These are phyloP conservation scores for Fusarium robinianum DNA, from an alignment of 2,329 filamentous ascomycete species.

Conservation along the genomic window DNA sequence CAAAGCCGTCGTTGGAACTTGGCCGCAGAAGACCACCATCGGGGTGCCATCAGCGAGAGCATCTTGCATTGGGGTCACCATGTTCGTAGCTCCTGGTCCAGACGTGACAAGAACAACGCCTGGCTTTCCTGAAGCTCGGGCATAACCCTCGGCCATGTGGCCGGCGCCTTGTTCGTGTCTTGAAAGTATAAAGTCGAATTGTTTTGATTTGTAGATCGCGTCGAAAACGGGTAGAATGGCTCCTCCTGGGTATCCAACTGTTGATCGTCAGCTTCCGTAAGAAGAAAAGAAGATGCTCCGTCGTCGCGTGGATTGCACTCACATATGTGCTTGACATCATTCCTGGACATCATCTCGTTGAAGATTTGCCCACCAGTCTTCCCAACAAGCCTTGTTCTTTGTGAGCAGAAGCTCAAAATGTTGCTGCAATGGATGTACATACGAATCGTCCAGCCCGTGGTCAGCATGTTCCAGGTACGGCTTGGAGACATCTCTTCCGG, in stretches of 20 bases:
- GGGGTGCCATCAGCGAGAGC: constrained; percentile 89
- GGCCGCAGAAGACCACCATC: constrained; percentile 89
- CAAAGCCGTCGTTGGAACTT: constrained; percentile 83
- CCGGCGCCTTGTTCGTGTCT: constrained; percentile 91
- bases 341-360: constrained; percentile 98
- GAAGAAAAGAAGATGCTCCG: constrained; percentile 54
- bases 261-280: constrained; percentile 5
- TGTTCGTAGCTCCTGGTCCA: constrained; percentile 78
- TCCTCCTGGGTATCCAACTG: constrained; percentile 88
- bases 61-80: constrained; percentile 93
- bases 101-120: constrained; percentile 93
- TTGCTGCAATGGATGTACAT: too few relatives aligned
- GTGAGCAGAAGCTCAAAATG: too few relatives aligned
- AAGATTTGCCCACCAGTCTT: constrained; percentile 97
- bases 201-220: constrained; percentile 96
- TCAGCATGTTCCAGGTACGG: too few relatives aligned
- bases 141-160: constrained; percentile 60
- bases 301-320: too few relatives aligned
- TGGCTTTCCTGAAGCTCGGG: constrained; percentile 82
- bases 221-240: constrained; percentile 98
- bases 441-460: too few relatives aligned
- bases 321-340: constrained; percentile 93
- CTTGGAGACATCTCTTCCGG: too few relatives aligned
- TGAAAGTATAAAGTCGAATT: constrained; percentile 95
- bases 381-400: constrained; percentile 92